Evolutionary conservation across 1,284 basidiomycete species (phyloP), one percentile per base, ranked within the genome.

Genomic region (Omphalotus olearius): DNA sequence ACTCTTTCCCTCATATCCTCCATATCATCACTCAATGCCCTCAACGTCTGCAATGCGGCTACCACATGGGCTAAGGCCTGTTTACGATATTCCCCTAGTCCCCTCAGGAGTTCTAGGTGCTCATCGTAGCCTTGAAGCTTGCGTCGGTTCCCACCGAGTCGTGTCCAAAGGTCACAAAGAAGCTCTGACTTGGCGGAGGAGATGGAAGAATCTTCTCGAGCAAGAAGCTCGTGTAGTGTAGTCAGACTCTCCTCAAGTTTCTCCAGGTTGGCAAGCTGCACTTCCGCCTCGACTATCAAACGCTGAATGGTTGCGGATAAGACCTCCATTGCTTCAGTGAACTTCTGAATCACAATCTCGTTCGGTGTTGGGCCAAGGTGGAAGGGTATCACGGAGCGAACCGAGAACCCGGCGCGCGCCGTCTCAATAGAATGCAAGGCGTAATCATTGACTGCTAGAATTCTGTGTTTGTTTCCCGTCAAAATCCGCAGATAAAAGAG

Each of bases 1-100:
- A 85, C 82, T 10, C 82, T 71, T 59, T 85, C 82, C 53, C 87
- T 69, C 56, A 90, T 64, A 43, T 85, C 84, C 61, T 86, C 85
- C 74, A 90, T 80, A 55, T 88, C 85, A 38, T 79, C 80, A 56
- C 76, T 78, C 76, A 89, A 76, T 20, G 69, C 68, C 41, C 78
- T 68, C 57, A 90, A 66, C 17, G 79, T 74, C 50, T 82, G 80
- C 60, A 85, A 62, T 16, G 84, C 78, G 0, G 76, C 78, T 30
- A 75, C 74, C 23, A 89, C 83, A 57, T 85, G 84, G 13, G 70
- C 75, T 30, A 74, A 65, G 7, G 87, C 87, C 54, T 74, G 72
- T 56, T 72, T 73, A 57, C 84, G 70, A 59, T 85, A 88, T 25
- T 61, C 64, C 6, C 73, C 72, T 10, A 88, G 63, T 42, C 76